A percentile compares a stretch with the other conserved stretches of the same genome.
Evolutionary conservation across 495 filamentous ascomycete species (phyloP).

Genomic region (Penicillium turbatum): DNA sequence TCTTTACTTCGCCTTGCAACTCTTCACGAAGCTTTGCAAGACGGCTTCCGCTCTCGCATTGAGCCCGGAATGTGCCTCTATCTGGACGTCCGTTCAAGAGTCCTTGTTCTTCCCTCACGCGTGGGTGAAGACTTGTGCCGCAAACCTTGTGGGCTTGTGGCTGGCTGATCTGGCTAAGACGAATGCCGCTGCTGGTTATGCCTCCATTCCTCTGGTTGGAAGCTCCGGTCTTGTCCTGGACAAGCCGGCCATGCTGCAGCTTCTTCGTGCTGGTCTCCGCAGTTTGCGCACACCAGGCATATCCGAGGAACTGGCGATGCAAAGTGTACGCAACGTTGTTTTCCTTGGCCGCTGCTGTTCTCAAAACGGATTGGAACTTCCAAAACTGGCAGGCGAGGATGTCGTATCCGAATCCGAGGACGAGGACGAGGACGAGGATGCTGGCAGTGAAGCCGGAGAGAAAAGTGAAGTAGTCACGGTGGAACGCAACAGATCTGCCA

Average conservation of each 20-base stretch:
- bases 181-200: constrained; percentile 48
- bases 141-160: constrained; percentile 69
- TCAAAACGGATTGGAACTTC: constrained; percentile 55
- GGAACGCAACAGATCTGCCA: constrained; percentile 40
- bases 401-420: constrained; percentile 40
- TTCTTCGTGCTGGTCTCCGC: constrained; percentile 60
- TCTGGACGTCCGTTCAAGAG: constrained; percentile 64
- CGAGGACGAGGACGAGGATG: constrained; percentile 41
- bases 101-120: constrained; percentile 69
- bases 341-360: constrained; percentile 70
- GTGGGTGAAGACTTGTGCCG: constrained; percentile 71
- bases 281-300: constrained; percentile 63
- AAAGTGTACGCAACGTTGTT: constrained; percentile 69
- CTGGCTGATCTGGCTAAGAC: constrained; percentile 72
- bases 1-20: constrained; percentile 68
- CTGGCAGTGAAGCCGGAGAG: constrained; percentile 18
- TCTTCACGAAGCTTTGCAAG: constrained; percentile 63
- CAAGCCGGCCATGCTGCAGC: constrained; percentile 57
- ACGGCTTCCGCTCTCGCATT: constrained; percentile 59
- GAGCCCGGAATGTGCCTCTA: constrained; percentile 44
- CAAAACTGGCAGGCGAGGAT: constrained; percentile 33
- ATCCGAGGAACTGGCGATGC: constrained; percentile 62
- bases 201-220: constrained; percentile 59
- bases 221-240: constrained; percentile 65
- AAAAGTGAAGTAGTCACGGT: constrained; percentile 25